Conservation (phyloP, 164 flowering plant genomes). For the Buxus sempervirens region DNA sequence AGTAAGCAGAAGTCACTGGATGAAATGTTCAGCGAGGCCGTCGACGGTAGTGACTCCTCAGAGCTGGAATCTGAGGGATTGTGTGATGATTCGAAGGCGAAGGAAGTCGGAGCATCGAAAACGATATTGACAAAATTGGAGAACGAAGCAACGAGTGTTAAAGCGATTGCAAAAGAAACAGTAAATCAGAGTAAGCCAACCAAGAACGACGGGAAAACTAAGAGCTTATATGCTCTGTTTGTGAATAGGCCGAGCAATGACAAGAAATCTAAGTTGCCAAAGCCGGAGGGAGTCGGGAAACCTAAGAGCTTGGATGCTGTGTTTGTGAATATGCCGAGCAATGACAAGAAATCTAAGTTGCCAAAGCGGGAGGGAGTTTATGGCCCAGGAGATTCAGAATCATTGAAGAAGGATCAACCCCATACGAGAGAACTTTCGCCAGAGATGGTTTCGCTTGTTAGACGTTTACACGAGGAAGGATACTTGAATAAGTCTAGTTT, state of each 20-base stretch:
- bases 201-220: constrained; percentile 4
- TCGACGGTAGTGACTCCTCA: constrained; percentile 12
- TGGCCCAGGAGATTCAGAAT: neutral
- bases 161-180: too few relatives aligned
- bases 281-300: neutral
- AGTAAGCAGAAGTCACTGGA: constrained; percentile 9
- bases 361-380: neutral
- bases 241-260: neutral
- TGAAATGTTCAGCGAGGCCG: constrained; percentile 15
- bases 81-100: neutral
- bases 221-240: constrained; percentile 11
- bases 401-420: constrained; percentile 1
- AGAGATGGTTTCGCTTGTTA: constrained; percentile 18
- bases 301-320: constrained; percentile 8
- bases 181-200: neutral
- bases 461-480: constrained; percentile 18
- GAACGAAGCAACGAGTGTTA: constrained; percentile 11
- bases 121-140: constrained; percentile 13
- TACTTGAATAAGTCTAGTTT: constrained; percentile 19
- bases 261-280: neutral
- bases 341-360: neutral
- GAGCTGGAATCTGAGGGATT: neutral
- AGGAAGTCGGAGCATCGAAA: constrained; percentile 10
- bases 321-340: neutral
- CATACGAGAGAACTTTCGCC: constrained; percentile 10